Evolutionary conservation across 495 filamentous ascomycete genomes (phyloP).

Genomic region (Penicillium canescens): DNA sequence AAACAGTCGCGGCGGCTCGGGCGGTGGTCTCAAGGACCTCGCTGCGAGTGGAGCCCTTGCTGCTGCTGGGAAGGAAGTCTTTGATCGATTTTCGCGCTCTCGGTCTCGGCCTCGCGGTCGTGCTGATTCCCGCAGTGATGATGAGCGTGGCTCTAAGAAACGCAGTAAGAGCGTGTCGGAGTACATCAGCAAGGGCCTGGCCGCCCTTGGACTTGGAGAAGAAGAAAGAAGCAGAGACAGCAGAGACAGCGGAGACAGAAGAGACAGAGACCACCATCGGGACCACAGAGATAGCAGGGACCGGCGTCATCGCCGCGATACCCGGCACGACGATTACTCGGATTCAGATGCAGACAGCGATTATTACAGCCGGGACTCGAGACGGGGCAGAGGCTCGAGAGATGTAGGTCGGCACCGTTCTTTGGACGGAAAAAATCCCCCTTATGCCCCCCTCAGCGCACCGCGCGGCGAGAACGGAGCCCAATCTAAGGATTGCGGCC

Average conservation of each 20-base stretch:
- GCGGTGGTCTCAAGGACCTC: slow-evolving; percentile 59
- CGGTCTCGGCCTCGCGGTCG: slow-evolving; percentile 59
- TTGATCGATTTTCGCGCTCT: slow-evolving; percentile 60
- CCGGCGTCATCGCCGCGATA: slow-evolving; percentile 24
- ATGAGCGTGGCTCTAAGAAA: slow-evolving; percentile 38
- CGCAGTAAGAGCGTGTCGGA: slow-evolving; percentile 61
- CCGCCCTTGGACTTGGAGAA: slow-evolving; percentile 52
- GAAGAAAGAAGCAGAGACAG: slow-evolving; percentile 31
- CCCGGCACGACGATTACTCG: slow-evolving; percentile 28
- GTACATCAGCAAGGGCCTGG: slow-evolving; percentile 55
- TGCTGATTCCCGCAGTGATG: slow-evolving; percentile 38
- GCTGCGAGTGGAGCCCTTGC: slow-evolving; percentile 76
- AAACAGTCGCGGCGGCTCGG: slow-evolving; percentile 32
- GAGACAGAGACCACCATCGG: slow-evolving; percentile 18
- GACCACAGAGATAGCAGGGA: slow-evolving; percentile 24
- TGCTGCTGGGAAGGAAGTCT: slow-evolving; percentile 77
- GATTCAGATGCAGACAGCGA: slow-evolving; percentile 57
- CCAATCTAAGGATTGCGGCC: slow-evolving; percentile 3
- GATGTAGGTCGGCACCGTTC: slow-evolving; percentile 51
- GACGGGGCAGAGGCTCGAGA: slow-evolving; percentile 48
- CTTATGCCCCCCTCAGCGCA: slow-evolving; percentile 15
- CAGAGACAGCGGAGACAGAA: slow-evolving; percentile 41
- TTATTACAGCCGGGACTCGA: slow-evolving; percentile 43
- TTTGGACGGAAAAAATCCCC: slow-evolving; percentile 15
- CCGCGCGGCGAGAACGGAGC: slow-evolving; percentile 11